These are phyloP conservation scores for Lunasporangiospora selenospora DNA, from an alignment of 192 early-diverging fungal genomes.

Conservation along the genomic window DNA sequence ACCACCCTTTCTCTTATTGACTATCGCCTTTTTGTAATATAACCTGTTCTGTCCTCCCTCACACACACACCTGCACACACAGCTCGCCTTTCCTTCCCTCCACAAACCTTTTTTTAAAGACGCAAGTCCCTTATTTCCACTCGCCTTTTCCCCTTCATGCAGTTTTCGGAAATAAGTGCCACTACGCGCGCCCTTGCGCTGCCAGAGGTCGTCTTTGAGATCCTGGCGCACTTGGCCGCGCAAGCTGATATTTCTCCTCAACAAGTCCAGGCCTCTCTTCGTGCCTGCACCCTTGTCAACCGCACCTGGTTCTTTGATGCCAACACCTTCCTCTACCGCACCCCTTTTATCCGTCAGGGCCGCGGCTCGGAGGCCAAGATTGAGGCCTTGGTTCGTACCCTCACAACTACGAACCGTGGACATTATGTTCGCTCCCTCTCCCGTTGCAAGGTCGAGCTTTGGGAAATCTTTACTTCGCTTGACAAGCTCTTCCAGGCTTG, in stretches of 20 bases:
- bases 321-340: constrained; percentile 41
- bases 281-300: constrained; percentile 38
- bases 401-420: constrained; percentile 37
- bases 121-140: too few species aligned
- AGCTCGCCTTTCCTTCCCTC: too few species aligned
- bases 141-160: background rate
- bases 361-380: constrained; percentile 36
- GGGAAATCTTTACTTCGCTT: constrained; percentile 39
- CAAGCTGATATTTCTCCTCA: constrained; percentile 38
- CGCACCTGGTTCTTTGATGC: constrained; percentile 49
- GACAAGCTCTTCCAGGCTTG: constrained; percentile 28
- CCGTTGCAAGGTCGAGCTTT: constrained; percentile 47
- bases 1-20: too few species aligned
- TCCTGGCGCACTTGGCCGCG: constrained; percentile 39
- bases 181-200: constrained; percentile 37
- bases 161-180: constrained; percentile 4
- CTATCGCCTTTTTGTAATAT: too few species aligned
- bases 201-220: constrained; percentile 47
- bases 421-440: constrained; percentile 39
- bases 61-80: too few species aligned
- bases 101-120: too few species aligned
- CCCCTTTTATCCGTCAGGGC: constrained; percentile 34
- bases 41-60: too few species aligned
- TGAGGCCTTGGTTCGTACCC: constrained; percentile 27
- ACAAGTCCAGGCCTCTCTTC: constrained; percentile 33